Evolutionary conservation across 2,329 filamentous ascomycete species (phyloP).

Genomic region (Scleromitrula shiraiana): DNA sequence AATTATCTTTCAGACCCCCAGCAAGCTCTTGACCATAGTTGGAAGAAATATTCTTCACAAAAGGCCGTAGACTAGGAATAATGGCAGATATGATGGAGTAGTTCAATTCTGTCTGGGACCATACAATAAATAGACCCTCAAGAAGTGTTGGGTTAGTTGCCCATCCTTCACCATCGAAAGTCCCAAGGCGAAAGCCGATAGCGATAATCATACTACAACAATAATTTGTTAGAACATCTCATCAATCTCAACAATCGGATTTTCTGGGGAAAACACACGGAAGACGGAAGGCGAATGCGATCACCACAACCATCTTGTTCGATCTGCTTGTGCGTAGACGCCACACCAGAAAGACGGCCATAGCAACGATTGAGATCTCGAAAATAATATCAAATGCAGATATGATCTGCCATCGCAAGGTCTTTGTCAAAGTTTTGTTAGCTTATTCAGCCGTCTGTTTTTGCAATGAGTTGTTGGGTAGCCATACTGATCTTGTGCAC

Average conservation of each 20-base stretch:
- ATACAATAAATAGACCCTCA: constrained; percentile 31
- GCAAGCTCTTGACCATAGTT: constrained; percentile 25
- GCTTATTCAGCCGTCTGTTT: background rate
- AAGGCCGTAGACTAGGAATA: constrained; percentile 38
- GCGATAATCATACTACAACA: constrained; percentile 33
- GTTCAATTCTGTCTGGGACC: constrained; percentile 35
- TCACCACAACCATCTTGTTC: constrained; percentile 34
- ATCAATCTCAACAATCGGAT: background rate
- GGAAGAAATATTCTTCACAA: constrained; percentile 32
- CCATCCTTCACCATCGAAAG: constrained; percentile 26
- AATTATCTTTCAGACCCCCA: background rate
- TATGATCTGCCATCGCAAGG: constrained; percentile 33
- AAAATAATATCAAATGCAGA: constrained; percentile 35
- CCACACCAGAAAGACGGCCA: constrained; percentile 33
- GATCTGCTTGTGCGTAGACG: constrained; percentile 31
- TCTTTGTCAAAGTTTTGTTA: constrained; percentile 19
- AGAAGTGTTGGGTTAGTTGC: constrained; percentile 32
- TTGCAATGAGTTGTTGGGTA: too few species aligned
- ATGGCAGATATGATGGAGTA: constrained; percentile 36
- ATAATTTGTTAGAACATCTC: background rate
- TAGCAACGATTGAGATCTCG: constrained; percentile 33
- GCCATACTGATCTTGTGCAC: constrained; percentile 21
- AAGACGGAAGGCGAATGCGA: constrained; percentile 35
- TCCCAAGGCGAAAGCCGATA: constrained; percentile 33
- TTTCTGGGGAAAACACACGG: constrained; percentile 25